Conservation (phyloP, 2,329 filamentous ascomycete species). For the Venturia asperata region DNA sequence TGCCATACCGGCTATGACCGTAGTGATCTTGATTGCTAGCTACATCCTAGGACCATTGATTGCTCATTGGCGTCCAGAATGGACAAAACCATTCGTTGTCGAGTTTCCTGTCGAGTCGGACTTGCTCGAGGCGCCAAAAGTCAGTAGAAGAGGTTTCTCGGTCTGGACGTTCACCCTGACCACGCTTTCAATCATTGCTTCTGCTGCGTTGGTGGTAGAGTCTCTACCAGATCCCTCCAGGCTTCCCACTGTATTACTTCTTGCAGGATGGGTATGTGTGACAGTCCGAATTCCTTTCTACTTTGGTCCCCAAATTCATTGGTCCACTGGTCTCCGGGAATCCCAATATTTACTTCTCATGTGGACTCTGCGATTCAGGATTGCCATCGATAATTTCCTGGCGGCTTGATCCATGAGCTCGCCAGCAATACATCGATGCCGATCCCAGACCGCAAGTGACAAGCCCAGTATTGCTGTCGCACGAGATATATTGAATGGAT, state of each 20-base stretch:
- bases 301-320: too few relatives aligned
- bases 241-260: constrained; percentile 18
- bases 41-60: constrained; percentile 28
- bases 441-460: neutral
- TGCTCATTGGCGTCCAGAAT: constrained; percentile 36
- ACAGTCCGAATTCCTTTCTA: neutral
- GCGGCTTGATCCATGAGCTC: too few relatives aligned
- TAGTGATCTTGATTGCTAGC: constrained; percentile 26
- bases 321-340: too few relatives aligned
- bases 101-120: constrained; percentile 31
- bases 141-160: constrained; percentile 27
- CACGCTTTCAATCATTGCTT: constrained; percentile 27
- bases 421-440: neutral
- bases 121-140: constrained; percentile 22
- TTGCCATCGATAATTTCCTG: too few relatives aligned
- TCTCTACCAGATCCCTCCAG: constrained; percentile 25
- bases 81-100: constrained; percentile 46
- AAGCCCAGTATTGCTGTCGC: too few relatives aligned
- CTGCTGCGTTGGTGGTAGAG: constrained; percentile 26
- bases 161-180: constrained; percentile 27
- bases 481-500: too few relatives aligned
- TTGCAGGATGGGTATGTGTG: constrained; percentile 13
- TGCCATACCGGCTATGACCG: constrained; percentile 27
- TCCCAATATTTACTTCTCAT: too few relatives aligned
- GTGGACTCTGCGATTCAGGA: too few relatives aligned